Evolutionary conservation across 2,329 filamentous ascomycete genomes (phyloP), one percentile per base, ranked within the genome.

Genomic region (Ophiostoma montium): DNA sequence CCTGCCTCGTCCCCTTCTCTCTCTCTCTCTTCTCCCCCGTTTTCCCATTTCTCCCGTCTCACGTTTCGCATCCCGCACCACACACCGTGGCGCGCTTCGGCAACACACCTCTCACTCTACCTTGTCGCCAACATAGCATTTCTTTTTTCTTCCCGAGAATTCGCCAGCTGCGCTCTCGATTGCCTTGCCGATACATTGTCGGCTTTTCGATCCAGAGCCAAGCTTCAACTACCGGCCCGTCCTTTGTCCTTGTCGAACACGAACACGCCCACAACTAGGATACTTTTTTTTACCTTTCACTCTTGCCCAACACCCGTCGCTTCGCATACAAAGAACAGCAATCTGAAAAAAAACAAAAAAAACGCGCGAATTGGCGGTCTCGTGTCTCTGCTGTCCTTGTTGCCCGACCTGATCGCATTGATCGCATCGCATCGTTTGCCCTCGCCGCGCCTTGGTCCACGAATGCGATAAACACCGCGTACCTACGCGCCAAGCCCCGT

Each of bases 11-110:
- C n/a, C n/a, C 32, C 47, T 23, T 38, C 46, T 43, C 35, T 47
- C 39, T 47, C 23, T 33, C 23, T 46, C 33, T 42, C 36, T 18
- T 44, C 45, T 47, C 39, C 32, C 44, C 48, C 42, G 42, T 50
- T 46, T 43, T 38, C 39, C 19, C 15, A 27, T 18, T 23, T 46
- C 44, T 36, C 33, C 39, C 21, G 41, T 50, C 46, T 42, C 50
- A 47, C 49, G 45, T 50, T 50, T 50, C 49, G 49, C 42, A 50
- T 50, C 39, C 38, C 45, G 45, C 49, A 52, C 42, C 43, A 38
- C 46, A 43, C 47, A 52, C 41, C 36, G 50, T 51, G 50, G 50
- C 50, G 46, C 46, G 50, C 50, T 47, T 47, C 48, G 43, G 47
- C 46, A 41, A 45, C 38, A 36, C 15, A 47, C 12, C 27, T 42